phyloP scores from a whole-genome alignment of 140 eudicot species.

The Flaveria floridana region DNA sequence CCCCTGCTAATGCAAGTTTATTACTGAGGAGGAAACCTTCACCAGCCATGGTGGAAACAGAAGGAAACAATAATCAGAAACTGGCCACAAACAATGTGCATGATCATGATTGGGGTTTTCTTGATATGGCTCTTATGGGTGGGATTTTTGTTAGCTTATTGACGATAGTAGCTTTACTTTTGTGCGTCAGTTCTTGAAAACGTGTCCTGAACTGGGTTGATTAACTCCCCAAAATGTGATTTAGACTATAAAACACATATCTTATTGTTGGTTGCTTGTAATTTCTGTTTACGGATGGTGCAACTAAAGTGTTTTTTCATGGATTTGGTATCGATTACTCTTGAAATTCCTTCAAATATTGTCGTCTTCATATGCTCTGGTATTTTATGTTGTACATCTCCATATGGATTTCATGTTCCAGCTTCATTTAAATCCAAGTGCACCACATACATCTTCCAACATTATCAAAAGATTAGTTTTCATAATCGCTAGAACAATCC shows the following conservation, averaged over 20 bases:
- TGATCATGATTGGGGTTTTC: constrained; percentile 44
- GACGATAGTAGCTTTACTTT: constrained; percentile 43
- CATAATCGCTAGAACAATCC: background rate
- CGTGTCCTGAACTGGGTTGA: background rate
- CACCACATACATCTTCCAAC: background rate
- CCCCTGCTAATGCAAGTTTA: constrained; percentile 33
- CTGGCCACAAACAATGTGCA: background rate
- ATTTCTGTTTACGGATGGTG: background rate
- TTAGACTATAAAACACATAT: constrained; percentile 9
- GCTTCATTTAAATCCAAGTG: too few species aligned
- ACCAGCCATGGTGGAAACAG: constrained; percentile 29
- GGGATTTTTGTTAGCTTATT: constrained; percentile 67
- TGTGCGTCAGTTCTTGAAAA: constrained; percentile 37
- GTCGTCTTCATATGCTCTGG: background rate
- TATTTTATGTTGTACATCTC: background rate
- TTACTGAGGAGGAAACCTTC: constrained; percentile 44
- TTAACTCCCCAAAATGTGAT: background rate
- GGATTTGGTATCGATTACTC: background rate
- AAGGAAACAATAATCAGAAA: constrained; percentile 31
- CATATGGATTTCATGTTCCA: background rate
- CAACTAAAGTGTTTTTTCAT: background rate
- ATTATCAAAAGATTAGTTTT: background rate
- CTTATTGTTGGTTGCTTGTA: constrained; percentile 24
- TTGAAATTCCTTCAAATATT: background rate
- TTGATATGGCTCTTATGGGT: constrained; percentile 62